Base-by-base conservation (phyloP, 805 yeast species). In the Hanseniaspora thailandica region DNA sequence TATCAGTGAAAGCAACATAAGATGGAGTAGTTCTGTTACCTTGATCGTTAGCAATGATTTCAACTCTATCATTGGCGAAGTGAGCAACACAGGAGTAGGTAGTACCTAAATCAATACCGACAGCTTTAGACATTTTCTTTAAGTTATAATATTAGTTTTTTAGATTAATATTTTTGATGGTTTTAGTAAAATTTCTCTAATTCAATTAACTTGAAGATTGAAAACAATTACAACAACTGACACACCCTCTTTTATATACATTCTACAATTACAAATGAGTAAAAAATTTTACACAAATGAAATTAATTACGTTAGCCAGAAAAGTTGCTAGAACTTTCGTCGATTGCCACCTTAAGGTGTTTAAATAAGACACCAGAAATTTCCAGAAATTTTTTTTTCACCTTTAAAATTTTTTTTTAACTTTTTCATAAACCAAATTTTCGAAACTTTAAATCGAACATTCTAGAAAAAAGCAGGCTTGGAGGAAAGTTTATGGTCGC, bases 11-110 rank as follows among this genome's bases (percentile, higher is more conserved):
- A 50, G 95, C 96, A 58, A 90, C 97, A 69, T 85, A 89, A 34
- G 97, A 88, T 35, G 97, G 97, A 19, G 97, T 89, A 58, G 95
- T 90, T 77, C 97, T 85, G 78, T 90, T 89, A 76, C 97, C 97
- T 75, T 90, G 97, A 71, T 89, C 96, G 67, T 89, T 89, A 63
- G 97, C 96, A 65, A 89, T 81, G 66, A 89, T 89, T 67, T 90
- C 97, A 56, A 89, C 97, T 63, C 95, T 76, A 67, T 86, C 94
- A 63, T 84, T 84, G 48, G 82, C 69, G 69, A 77, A 81, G 70
- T 79, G 88, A 65, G 96, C 97, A 57, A 90, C 97, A 80, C 97
- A 89, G 12, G 96, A 89, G 78, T 89, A 89, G 5, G 97, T 89
- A 59, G 97, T 89, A 68, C 97, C 96, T 76, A 88, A 83, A 78